Evolutionary conservation across 352 stramenopile species (phyloP).

Genomic region (Phytophthora hibernalis): DNA sequence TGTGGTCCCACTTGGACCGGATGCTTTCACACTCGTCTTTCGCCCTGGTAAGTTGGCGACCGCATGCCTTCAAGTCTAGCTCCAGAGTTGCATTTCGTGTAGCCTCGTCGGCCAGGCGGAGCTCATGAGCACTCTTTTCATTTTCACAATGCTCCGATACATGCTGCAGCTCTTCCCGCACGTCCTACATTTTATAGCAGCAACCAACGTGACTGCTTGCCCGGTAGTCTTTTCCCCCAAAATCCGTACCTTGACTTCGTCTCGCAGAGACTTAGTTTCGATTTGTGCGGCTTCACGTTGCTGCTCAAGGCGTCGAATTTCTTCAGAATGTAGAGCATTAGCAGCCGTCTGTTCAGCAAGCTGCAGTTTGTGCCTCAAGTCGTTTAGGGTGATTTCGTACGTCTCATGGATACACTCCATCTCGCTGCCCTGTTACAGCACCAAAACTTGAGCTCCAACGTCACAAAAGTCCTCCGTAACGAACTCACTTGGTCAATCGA

Average conservation of each 20-base stretch:
- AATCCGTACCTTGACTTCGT: conserved; percentile 62
- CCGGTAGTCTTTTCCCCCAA: not conserved
- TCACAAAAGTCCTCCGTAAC: not conserved
- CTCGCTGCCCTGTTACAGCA: conserved; percentile 59
- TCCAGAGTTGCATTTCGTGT: conserved; percentile 52
- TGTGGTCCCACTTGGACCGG: conserved; percentile 56
- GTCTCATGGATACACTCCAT: conserved; percentile 78
- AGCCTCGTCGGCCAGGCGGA: conserved; percentile 59
- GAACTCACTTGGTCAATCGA: conserved; percentile 65
- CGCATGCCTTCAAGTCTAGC: conserved; percentile 63
- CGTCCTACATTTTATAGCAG: conserved; percentile 38
- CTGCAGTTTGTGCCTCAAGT: conserved; percentile 63
- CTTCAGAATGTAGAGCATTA: conserved; percentile 48
- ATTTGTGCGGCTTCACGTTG: conserved; percentile 55
- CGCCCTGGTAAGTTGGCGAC: conserved; percentile 47
- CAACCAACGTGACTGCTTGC: not conserved
- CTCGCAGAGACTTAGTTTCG: conserved; percentile 69
- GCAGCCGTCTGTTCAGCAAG: conserved; percentile 49
- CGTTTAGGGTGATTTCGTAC: conserved; percentile 62
- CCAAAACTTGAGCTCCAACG: not conserved
- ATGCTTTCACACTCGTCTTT: conserved; percentile 65
- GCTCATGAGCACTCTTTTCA: conserved; percentile 49
- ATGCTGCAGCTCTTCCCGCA: conserved; percentile 55
- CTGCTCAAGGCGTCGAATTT: conserved; percentile 61
- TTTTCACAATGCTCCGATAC: conserved; percentile 43